Base-by-base conservation (phyloP, 768 basidiomycete genomes). In the Lentinus brumalis region DNA sequence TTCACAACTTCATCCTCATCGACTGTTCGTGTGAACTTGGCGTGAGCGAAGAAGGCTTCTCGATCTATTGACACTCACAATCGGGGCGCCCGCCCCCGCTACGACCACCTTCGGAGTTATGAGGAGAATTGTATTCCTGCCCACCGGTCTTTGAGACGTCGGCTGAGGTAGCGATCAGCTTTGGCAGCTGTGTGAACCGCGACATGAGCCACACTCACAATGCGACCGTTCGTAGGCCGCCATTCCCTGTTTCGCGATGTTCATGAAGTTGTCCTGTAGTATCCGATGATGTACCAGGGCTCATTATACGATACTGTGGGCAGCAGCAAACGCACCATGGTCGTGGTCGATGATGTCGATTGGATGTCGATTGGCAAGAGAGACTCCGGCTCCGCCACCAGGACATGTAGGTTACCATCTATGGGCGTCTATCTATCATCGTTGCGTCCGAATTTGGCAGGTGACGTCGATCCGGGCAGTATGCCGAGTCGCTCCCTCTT, bases 161-260 rank as follows among this genome's bases (percentile, higher is more conserved):
- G 26, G 57, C 59, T 54, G 32, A 21, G 2, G 35, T n/a, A 9
- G 45, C 56, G 18, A 42, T 53, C 53, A 53, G 40, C 7, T 30
- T n/a, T 42, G 12, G 21, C 35, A 16, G 3, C 31, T 41, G 18
- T 15, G 4, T 30, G 26, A 6, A 15, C 29, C 35, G 26, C n/a
- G n/a, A 49, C 49, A 26, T 11, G 21, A 30, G 51, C 31, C 62
- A 61, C 41, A 62, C 74, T 70, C 63, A 81, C 80, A 73, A 15
- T 85, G 81, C 16, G 79, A 82, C 31, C 77, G 68, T 66, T 77
- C 74, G 75, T 85, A 85, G 70, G 84, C 77, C 41, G 83, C 72
- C 66, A 81, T 72, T 63, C 85, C 84, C 73, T 92, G 73, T 74
- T 91, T 87, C 10, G 89, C 92, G 66, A 92, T 72, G 59, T 83